A percentile compares a stretch with the other conserved stretches of the same genome.
Conservation (phyloP, 2,329 filamentous ascomycete species). For the Verticillium dahliae region DNA sequence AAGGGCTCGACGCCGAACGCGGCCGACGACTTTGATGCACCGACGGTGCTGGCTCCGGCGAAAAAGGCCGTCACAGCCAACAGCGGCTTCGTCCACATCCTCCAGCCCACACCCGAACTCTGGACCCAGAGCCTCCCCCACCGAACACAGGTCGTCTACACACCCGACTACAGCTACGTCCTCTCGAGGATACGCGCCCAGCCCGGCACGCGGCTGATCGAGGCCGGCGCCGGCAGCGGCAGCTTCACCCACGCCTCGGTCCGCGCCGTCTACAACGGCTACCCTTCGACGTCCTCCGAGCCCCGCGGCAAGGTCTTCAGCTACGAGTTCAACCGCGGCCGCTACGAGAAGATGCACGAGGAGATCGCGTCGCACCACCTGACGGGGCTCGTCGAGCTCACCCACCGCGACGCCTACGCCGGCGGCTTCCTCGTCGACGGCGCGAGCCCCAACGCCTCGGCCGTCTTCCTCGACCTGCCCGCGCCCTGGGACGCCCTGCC, state of each 20-base stretch:
- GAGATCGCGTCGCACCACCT: conserved; percentile 66
- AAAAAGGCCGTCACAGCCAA: conserved; percentile 48
- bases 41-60: conserved; percentile 20
- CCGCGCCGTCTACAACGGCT: conserved; percentile 69
- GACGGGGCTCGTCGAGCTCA: conserved; percentile 60
- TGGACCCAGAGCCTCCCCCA: conserved; percentile 79
- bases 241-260: conserved; percentile 78
- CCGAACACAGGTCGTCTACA: conserved; percentile 81
- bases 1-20: conserved; percentile 10
- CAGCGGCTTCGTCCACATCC: conserved; percentile 70
- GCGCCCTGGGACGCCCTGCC: conserved; percentile 75
- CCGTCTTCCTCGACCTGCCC: conserved; percentile 73
- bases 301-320: conserved; percentile 67
- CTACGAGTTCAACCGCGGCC: conserved; percentile 73
- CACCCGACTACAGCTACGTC: conserved; percentile 80
- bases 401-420: conserved; percentile 73
- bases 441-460: conserved; percentile 56
- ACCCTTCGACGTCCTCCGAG: conserved; percentile 38
- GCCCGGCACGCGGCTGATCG: conserved; percentile 68
- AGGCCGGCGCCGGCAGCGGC: conserved; percentile 75
- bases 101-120: conserved; percentile 73
- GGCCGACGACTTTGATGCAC: conserved; percentile 25
- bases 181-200: conserved; percentile 68
- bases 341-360: conserved; percentile 60
- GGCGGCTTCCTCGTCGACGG: conserved; percentile 62